phyloP scores from a whole-genome alignment of 1,139 yeast species.

The Lodderomyces jiufengensis region DNA sequence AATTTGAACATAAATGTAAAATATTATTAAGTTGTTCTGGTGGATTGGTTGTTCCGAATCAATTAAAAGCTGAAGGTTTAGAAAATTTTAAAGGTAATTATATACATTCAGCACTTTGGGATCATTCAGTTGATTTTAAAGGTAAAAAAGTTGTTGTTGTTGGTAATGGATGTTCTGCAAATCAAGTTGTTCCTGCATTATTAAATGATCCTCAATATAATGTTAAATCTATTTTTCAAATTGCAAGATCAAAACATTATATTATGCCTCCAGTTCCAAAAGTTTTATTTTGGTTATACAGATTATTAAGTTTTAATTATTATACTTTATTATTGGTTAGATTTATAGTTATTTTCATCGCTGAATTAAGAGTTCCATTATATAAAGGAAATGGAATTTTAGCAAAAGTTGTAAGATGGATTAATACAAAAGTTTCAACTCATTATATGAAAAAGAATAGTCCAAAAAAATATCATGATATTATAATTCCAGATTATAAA shows the following conservation, averaged over 20 bases:
- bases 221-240: slow-evolving; percentile 30
- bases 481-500: slow-evolving; percentile 36
- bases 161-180: slow-evolving; percentile 47
- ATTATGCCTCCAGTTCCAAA: slow-evolving; percentile 39
- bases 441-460: slow-evolving; percentile 29
- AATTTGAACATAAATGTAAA: slow-evolving; percentile 24
- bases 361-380: slow-evolving; percentile 37
- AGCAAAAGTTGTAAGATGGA: slow-evolving; percentile 26
- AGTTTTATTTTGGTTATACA: slow-evolving; percentile 20
- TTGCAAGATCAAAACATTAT: slow-evolving; percentile 37
- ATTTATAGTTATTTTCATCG: slow-evolving; percentile 24
- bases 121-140: slow-evolving; percentile 36
- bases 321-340: slow-evolving; percentile 28
- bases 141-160: slow-evolving; percentile 34
- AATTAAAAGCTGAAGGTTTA: slow-evolving; percentile 32
- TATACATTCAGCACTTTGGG: slow-evolving; percentile 50
- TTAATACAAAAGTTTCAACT: slow-evolving; percentile 19
- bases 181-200: slow-evolving; percentile 37
- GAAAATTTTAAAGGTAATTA: slow-evolving; percentile 42
- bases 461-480: slow-evolving; percentile 33
- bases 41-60: slow-evolving; percentile 36
- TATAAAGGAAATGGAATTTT: slow-evolving; percentile 29
- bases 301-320: slow-evolving; percentile 23
- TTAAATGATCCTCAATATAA: slow-evolving; percentile 22
- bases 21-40: slow-evolving; percentile 35